Evolutionary conservation across 495 filamentous ascomycete genomes (phyloP), one percentile per base, ranked within the genome.

Genomic region (Aeminium ludgeri): DNA sequence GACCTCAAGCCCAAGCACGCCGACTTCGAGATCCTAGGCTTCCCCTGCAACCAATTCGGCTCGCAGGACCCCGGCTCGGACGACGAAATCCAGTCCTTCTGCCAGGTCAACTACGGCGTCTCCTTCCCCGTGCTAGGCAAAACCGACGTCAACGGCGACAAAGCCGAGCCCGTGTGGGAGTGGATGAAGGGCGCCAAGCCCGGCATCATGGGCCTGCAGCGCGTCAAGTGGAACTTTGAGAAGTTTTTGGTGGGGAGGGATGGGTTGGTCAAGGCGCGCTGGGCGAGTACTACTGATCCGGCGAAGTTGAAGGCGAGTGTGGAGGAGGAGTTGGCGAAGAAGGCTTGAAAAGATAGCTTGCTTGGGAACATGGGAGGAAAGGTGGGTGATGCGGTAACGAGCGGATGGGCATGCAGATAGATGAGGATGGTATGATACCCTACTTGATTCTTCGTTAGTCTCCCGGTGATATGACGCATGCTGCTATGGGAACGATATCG

Each of bases 41-140:
- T 99, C 67, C 89, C 89, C 41, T 95, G 87, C 74, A 96, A 95
- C 68, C 89, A 99, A 62, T 99, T 99, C 66, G 80, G 76, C 55
- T 57, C 58, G 47, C 91, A 96, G 58, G 91, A 96, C 50, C 86
- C 86, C 12, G 86, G 82, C 46, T 65, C 67, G 65, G 76, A 89
- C 61, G 86, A 89, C 49, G 78, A 92, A 28, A 94, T 96, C 61
- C 81, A 91, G 62, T 61, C 64, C 43, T 95, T 97, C 69, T 93
- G 89, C 70, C 76, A 82, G 63, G 23, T 82, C 52, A 96, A 96
- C 71, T 96, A 93, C 63, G 89, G 91, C 56, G 84, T 96, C 39
- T 76, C 69, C 11, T 99, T 99, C 69, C 84, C 87, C 43, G 67
- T 99, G 30, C 65, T 99, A 41, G 76, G 76, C 56, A 96, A 99